A percentile compares a stretch with the other conserved stretches of the same genome.
phyloP scores from a whole-genome alignment of 352 stramenopile species.

The Pythium rhizo-oryzae region DNA sequence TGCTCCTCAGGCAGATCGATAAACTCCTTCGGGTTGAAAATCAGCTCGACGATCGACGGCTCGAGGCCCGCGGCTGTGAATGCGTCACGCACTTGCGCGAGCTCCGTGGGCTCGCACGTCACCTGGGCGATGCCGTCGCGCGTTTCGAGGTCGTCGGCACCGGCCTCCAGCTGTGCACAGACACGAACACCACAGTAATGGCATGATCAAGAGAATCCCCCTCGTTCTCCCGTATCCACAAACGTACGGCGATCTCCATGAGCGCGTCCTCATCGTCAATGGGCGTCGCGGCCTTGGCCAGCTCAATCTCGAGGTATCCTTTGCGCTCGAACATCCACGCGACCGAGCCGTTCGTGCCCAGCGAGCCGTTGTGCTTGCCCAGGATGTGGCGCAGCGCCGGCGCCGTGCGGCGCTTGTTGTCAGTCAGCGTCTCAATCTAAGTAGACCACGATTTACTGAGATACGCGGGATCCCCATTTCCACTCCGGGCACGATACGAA shows the following conservation, averaged over 20 bases:
- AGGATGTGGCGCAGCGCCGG: slow-evolving; percentile 78
- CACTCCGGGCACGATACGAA: too few species aligned
- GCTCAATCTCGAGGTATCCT: slow-evolving; percentile 75
- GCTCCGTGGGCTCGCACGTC: slow-evolving; percentile 66
- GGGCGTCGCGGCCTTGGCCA: slow-evolving; percentile 30
- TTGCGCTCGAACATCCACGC: slow-evolving; percentile 88
- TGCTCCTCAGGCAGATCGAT: slow-evolving; percentile 57
- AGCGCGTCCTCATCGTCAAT: slow-evolving; percentile 68
- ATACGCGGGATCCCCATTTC: too few species aligned
- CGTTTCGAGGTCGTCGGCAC: slow-evolving; percentile 71
- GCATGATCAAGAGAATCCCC: neutral
- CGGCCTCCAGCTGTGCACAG: slow-evolving; percentile 60
- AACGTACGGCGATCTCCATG: slow-evolving; percentile 74
- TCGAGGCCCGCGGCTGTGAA: slow-evolving; percentile 62
- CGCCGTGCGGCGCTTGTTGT: slow-evolving; percentile 84
- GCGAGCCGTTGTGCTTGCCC: slow-evolving; percentile 63
- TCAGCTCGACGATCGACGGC: slow-evolving; percentile 72
- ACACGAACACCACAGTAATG: neutral
- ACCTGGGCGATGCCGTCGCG: slow-evolving; percentile 68
- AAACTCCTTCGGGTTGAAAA: slow-evolving; percentile 84
- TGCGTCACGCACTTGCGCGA: slow-evolving; percentile 57
- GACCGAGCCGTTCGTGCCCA: slow-evolving; percentile 80
- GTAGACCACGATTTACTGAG: neutral
- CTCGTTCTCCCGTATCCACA: neutral
- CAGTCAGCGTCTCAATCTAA: slow-evolving; percentile 87